phyloP scores from a whole-genome alignment of 2,329 filamentous ascomycete genomes.

The Teratosphaeria destructans region DNA sequence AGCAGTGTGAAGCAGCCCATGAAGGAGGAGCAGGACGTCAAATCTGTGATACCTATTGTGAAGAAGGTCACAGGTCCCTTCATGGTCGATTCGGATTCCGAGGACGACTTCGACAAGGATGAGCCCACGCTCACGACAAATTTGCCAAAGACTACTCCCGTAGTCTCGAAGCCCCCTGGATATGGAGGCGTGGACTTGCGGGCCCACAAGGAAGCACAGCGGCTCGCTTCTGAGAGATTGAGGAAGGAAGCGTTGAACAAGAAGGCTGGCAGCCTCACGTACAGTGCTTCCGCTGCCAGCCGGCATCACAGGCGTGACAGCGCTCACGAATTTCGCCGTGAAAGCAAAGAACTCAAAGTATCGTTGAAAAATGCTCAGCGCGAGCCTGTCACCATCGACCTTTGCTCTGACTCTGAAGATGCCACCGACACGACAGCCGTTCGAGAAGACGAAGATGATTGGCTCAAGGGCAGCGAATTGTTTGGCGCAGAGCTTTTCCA shows the following conservation, averaged over 20 bases:
- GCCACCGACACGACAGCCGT: not conserved
- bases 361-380: not conserved
- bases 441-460: not conserved
- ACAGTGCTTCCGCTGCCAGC: not conserved
- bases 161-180: not conserved
- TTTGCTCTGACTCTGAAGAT: not conserved
- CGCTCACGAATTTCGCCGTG: not conserved
- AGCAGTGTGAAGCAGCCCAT: not conserved
- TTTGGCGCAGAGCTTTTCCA: not conserved
- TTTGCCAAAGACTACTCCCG: not conserved
- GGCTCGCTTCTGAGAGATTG: slow-evolving; percentile 1
- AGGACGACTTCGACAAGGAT: not conserved
- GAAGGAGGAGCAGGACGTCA: not conserved
- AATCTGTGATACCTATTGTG: not conserved
- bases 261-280: not conserved
- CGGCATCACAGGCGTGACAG: not conserved
- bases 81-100: not conserved
- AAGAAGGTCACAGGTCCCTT: not conserved
- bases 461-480: not conserved
- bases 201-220: not conserved
- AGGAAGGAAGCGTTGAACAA: not conserved
- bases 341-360: not conserved
- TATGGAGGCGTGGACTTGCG: not conserved
- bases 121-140: not conserved
- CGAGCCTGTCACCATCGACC: not conserved